Conservation (phyloP, 768 basidiomycete genomes). For the Trametes maxima region DNA sequence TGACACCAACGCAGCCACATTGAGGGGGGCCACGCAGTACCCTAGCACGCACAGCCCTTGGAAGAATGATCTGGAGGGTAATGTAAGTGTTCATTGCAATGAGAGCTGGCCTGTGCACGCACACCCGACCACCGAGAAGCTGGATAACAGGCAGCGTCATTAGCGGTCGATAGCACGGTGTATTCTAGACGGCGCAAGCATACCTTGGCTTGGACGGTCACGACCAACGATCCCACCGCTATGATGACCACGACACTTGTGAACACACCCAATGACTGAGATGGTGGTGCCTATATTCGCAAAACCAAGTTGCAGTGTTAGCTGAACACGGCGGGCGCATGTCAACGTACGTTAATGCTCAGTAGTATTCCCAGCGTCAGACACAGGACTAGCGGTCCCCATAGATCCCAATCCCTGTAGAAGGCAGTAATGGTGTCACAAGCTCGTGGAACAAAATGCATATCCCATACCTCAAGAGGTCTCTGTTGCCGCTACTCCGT, state of each 20-base stretch:
- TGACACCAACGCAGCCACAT: conserved; percentile 86
- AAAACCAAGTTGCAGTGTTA: background rate
- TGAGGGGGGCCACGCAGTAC: conserved; percentile 92
- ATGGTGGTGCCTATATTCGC: conserved; percentile 66
- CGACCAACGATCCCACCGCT: conserved; percentile 85
- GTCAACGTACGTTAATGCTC: conserved; percentile 68
- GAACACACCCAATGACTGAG: conserved; percentile 87
- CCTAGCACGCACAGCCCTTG: conserved; percentile 94
- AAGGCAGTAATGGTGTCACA: background rate
- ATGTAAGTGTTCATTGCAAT: background rate
- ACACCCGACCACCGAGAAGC: conserved; percentile 86
- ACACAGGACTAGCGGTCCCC: conserved; percentile 91
- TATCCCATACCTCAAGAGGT: conserved; percentile 69
- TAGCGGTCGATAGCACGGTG: background rate
- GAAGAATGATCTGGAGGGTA: conserved; percentile 76
- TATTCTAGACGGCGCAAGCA: background rate
- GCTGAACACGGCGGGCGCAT: background rate
- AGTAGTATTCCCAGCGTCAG: conserved; percentile 81
- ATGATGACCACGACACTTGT: conserved; percentile 94
- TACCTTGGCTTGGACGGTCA: conserved; percentile 96
- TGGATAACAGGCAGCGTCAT: conserved; percentile 31
- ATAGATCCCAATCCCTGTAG: conserved; percentile 93
- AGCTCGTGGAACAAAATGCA: background rate
- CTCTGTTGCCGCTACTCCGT: conserved; percentile 66
- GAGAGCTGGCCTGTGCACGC: conserved; percentile 30